Base-by-base conservation (phyloP, 331 rosid genomes). In the Malus hybrid region DNA sequence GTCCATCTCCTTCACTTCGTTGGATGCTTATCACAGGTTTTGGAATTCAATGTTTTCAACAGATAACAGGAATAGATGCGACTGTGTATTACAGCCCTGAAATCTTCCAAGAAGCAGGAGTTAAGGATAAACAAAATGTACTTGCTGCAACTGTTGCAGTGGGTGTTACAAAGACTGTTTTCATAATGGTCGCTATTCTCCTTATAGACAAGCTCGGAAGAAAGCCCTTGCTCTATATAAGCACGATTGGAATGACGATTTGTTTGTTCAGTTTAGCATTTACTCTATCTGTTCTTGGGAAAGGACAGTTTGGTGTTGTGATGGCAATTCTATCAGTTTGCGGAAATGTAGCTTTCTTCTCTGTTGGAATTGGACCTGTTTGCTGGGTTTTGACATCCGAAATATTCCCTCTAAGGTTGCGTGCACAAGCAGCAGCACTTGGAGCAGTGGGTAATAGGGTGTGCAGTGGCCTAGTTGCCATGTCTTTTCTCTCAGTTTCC, bases 71-170 rank as follows among this genome's bases (percentile, higher is more conserved):
- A 66, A 88, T 93, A 33, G 96, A 93, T 67, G 98, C 98, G 5
- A 88, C 89, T 50, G 96, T 93, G 28, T 93, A 93, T 52, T 93
- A 93, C 82, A 93, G 96, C 60, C 97, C 97, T n/a, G 87, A 85
- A 66, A 93, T 93, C 81, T 79, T 93, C 62, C 44, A 82, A 80
- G 86, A 84, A 5, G 93, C 94, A 29, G 97, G 97, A 48, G 77
- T 93, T 64, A 77, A 84, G 31, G 86, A 86, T 70, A 77, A 90
- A 2, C 70, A 89, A 16, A 88, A 88, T 71, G 84, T 90, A 46
- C 88, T 93, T 73, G 96, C 90, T 10, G 96, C 96, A 36, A 93
- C 97, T 18, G 94, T 93, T 78, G 96, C 96, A n/a, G 94, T 93
- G 10, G 97, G 97, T 60, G 46, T 90, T 31, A 57, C 96, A 60